phyloP scores from a whole-genome alignment of 495 filamentous ascomycete genomes.

The Halenospora varia region DNA sequence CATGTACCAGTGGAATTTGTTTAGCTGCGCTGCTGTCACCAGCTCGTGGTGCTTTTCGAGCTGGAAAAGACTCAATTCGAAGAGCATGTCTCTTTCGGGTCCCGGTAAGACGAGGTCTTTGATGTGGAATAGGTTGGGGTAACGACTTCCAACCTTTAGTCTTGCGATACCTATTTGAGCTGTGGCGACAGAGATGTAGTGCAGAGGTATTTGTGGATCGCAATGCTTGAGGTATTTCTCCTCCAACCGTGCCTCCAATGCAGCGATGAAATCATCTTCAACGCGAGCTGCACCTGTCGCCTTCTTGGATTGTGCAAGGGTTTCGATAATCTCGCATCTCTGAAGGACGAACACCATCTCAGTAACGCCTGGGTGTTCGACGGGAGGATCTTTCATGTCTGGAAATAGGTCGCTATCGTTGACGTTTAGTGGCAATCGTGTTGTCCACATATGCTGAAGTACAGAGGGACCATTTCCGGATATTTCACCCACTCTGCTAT shows the following conservation, averaged over 20 bases:
- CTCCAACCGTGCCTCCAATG: slow-evolving; percentile 35
- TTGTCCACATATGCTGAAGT: slow-evolving; percentile 59
- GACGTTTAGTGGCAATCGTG: slow-evolving; percentile 35
- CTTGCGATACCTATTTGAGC: slow-evolving; percentile 36
- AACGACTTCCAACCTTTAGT: slow-evolving; percentile 34
- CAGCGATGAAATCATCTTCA: slow-evolving; percentile 45
- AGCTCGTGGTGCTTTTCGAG: slow-evolving; percentile 36
- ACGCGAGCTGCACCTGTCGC: slow-evolving; percentile 30
- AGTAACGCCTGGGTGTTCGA: slow-evolving; percentile 43
- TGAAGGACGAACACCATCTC: slow-evolving; percentile 58
- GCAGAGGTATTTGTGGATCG: slow-evolving; percentile 55
- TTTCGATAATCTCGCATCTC: slow-evolving; percentile 41
- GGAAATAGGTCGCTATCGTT: slow-evolving; percentile 40
- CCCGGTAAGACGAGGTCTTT: neutral
- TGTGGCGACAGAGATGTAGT: slow-evolving; percentile 45
- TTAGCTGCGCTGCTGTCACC: slow-evolving; percentile 46
- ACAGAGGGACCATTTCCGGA: slow-evolving; percentile 77
- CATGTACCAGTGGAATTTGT: slow-evolving; percentile 46
- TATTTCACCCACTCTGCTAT: slow-evolving; percentile 49
- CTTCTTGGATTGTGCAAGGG: slow-evolving; percentile 32
- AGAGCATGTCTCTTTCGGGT: slow-evolving; percentile 37
- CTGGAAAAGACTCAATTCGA: slow-evolving; percentile 36
- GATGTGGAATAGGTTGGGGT: slow-evolving; percentile 34
- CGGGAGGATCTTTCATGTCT: slow-evolving; percentile 34
- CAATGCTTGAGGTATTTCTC: slow-evolving; percentile 50